Evolutionary conservation across 768 basidiomycete genomes (phyloP), one percentile per base, ranked within the genome.

Genomic region (Tubosaeta brunneosetosa): DNA sequence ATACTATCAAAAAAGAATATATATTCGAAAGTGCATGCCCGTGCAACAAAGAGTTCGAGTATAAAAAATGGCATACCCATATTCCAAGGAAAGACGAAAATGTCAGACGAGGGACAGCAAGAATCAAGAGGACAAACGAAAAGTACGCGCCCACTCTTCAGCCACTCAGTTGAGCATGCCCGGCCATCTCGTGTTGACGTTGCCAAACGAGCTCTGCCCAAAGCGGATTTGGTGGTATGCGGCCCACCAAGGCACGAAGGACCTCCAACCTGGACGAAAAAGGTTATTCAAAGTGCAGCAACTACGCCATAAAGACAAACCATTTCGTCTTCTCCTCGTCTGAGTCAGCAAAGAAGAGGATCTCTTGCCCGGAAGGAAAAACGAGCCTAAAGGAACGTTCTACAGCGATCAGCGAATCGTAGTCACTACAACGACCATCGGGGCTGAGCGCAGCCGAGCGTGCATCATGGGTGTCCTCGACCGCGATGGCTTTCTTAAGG

Each of bases 171-270:
- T 50, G 51, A 16, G 54, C 22, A 33, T 62, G 66, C 42, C 57
- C 65, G 13, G 45, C 50, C 13, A 67, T 55, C 53, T 82, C 79
- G 53, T 81, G 72, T 60, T 91, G 88, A 44, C 84, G 80, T 66
- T 92, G 87, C 89, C 90, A 91, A 37, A 92, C 68, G 36, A 95
- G 74, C 72, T 95, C 94, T 3, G 87, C 94, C 94, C 94, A 97
- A 12, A 97, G 73, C 3, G 91, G 91, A 66, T 94, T 91, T 3
- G 90, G 88, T 9, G 94, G 94, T 59, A 97, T 93, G 52, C 84
- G 86, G 8, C 92, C 92, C 54, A 95, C 83, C 34, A 95, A 75
- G 0, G 91, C 88, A 46, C 81, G 79, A 11, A 97, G 76, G 7
- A 94, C 85, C 58, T 90, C 84, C 56, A 97, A 75, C 94, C 94